Percentiles rank a stretch among this genome's conserved stretches.
Conservation (phyloP, 1,284 basidiomycete species). For the Volvariella surrecta region DNA sequence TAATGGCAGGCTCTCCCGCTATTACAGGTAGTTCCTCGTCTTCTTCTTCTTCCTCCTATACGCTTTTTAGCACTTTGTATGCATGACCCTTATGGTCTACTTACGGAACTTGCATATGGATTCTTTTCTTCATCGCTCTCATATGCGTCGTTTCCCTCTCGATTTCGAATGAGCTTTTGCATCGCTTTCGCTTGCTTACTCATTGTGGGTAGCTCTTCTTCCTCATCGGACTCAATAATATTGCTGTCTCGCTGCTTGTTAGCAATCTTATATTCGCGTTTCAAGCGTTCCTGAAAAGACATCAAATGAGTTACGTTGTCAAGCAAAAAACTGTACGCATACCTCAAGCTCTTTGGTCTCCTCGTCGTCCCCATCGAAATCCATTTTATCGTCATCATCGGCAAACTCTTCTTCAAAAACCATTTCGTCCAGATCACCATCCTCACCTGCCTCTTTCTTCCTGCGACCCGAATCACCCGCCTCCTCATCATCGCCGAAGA, state of each 20-base stretch:
- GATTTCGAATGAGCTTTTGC: conserved; percentile 68
- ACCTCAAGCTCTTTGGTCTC: conserved; percentile 84
- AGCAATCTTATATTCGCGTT: conserved; percentile 71
- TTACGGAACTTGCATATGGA: conserved; percentile 70
- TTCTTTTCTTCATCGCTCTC: conserved; percentile 79
- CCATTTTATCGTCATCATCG: conserved; percentile 79
- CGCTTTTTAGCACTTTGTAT: conserved; percentile 7
- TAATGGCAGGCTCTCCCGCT: conserved; percentile 50
- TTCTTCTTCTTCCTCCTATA: conserved; percentile 58
- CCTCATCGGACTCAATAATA: conserved; percentile 66
- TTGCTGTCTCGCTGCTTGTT: conserved; percentile 66
- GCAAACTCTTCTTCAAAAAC: conserved; percentile 80
- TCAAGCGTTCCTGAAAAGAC: conserved; percentile 65
- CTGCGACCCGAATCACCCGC: conserved; percentile 35
- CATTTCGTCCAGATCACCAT: conserved; percentile 75
- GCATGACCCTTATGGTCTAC: conserved; percentile 17
- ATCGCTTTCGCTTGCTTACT: conserved; percentile 68
- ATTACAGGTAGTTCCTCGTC: conserved; percentile 47
- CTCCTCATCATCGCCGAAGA: conserved; percentile 64
- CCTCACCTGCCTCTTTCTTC: conserved; percentile 53
- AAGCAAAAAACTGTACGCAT: conserved; percentile 12
- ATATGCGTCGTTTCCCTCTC: conserved; percentile 67
- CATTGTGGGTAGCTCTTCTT: conserved; percentile 43
- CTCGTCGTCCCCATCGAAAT: conserved; percentile 71
- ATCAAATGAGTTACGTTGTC: conserved; percentile 2